Evolutionary conservation across 1,139 yeast species (phyloP), one percentile per base, ranked within the genome.

Genomic region (Scheffersomyces quercinus): DNA sequence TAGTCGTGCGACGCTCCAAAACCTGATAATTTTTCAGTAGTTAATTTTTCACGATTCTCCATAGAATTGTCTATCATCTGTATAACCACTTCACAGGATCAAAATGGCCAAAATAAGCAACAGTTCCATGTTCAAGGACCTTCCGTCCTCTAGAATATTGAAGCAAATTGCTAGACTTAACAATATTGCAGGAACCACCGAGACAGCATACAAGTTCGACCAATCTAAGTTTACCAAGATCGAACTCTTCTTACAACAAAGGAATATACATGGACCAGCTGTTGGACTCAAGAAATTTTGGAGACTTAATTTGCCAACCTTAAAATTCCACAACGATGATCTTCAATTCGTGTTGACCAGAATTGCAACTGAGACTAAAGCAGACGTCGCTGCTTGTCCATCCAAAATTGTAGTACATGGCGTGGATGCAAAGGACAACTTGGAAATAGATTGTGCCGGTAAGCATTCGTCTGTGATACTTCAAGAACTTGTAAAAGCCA

Each of bases 301-400:
- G 95, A 81, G 79, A 56, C 68, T 73, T 40, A 78, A 82, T 63
- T 70, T 89, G 46, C 96, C 95, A 15, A 82, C 89, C 11, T 72
- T 90, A 47, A 85, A 83, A 60, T 90, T 87, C 65, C 91, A 88
- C 68, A 90, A 90, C 64, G 93, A 93, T 28, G 69, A 72, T 35
- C 60, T 87, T 29, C 77, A 81, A 30, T 82, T 88, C 46, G 73
- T 79, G 28, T 85, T 89, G 37, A 68, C 75, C 26, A 73, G 88
- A 52, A 72, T 85, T 36, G 66, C 68, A 29, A 75, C 81, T 43
- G 64, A 62, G 26, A 67, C 65, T 39, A 68, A 65, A 45, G 59
- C 57, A 39, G 67, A 73, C 31, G 75, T 74, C 30, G 70, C 67
- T 36, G 62, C 68, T 38, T 72, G 79, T 47, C 87, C 87, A 0